Percentiles rank a stretch among this genome's conserved stretches.
phyloP scores from a whole-genome alignment of 495 filamentous ascomycete genomes.

The Xylaria bambusicola region DNA sequence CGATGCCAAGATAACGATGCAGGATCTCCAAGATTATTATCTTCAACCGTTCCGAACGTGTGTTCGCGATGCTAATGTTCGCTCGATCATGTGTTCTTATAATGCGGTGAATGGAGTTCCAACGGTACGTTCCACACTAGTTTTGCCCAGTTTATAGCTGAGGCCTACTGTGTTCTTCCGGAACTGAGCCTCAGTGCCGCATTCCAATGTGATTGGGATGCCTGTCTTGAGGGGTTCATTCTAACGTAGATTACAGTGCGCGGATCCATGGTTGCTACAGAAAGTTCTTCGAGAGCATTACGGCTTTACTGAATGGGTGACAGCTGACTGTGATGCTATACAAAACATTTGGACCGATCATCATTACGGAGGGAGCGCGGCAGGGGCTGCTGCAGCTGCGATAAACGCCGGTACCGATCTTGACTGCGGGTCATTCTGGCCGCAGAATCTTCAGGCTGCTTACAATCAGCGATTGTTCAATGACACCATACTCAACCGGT shows the following conservation, averaged over 20 bases:
- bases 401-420: constrained; percentile 64
- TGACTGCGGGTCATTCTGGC: constrained; percentile 61
- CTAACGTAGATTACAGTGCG: constrained; percentile 31
- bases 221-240: background rate
- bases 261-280: constrained; percentile 58
- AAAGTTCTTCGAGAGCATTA: constrained; percentile 59
- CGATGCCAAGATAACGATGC: constrained; percentile 55
- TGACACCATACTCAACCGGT: constrained; percentile 50
- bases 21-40: constrained; percentile 61
- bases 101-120: constrained; percentile 64
- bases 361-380: constrained; percentile 49
- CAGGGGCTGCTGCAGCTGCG: constrained; percentile 52
- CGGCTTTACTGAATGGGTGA: constrained; percentile 56
- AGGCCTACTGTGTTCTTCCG: too few species aligned
- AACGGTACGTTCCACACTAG: constrained; percentile 20
- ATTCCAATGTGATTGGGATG: background rate
- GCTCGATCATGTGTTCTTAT: constrained; percentile 63
- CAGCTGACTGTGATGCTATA: constrained; percentile 59
- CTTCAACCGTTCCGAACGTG: constrained; percentile 53
- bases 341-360: constrained; percentile 60
- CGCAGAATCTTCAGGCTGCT: constrained; percentile 48
- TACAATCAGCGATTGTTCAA: constrained; percentile 36
- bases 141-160: background rate
- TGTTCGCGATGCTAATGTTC: constrained; percentile 56
- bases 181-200: too few species aligned